phyloP scores from a whole-genome alignment of 1,139 yeast genomes.

The Keqinozyma sinolaborantium region DNA sequence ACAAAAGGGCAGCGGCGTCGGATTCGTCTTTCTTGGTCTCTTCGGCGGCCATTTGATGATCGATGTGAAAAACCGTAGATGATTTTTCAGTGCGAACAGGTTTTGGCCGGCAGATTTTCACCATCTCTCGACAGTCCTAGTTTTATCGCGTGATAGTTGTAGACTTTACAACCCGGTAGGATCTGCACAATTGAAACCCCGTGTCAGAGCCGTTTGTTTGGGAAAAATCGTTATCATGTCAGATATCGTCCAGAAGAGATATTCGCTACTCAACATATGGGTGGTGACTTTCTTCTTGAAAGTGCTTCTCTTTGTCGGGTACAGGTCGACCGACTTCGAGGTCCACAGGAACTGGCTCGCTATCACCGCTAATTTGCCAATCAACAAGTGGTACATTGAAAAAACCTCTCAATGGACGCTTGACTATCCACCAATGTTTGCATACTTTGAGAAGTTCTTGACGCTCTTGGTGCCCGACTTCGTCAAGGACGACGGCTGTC shows the following conservation, averaged over 20 bases:
- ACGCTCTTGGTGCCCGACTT: constrained; percentile 65
- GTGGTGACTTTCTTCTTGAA: constrained; percentile 34
- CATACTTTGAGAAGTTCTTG: constrained; percentile 84
- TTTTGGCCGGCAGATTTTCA: too few relatives aligned
- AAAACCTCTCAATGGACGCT: constrained; percentile 90
- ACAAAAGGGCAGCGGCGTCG: constrained; percentile 31
- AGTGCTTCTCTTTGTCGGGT: constrained; percentile 35
- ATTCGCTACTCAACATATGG: constrained; percentile 39
- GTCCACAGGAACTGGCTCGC: constrained; percentile 98
- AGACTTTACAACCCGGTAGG: too few relatives aligned
- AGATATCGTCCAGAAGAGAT: constrained; percentile 7
- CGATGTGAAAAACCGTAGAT: too few relatives aligned
- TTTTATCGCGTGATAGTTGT: too few relatives aligned
- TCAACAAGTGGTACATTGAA: constrained; percentile 80
- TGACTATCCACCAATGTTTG: constrained; percentile 97
- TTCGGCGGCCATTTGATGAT: background rate
- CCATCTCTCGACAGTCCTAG: too few relatives aligned
- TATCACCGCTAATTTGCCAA: constrained; percentile 74
- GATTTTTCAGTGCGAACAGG: background rate
- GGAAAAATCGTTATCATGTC: too few relatives aligned
- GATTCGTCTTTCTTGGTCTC: constrained; percentile 17
- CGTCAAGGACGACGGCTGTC: constrained; percentile 73
- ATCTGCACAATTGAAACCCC: too few relatives aligned
- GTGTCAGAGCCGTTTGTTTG: too few relatives aligned
- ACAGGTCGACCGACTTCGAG: constrained; percentile 91